Percentiles rank a stretch among this genome's conserved stretches.
Evolutionary conservation across 164 flowering plant genomes (phyloP).

Genomic region (Kingdonia uniflora): DNA sequence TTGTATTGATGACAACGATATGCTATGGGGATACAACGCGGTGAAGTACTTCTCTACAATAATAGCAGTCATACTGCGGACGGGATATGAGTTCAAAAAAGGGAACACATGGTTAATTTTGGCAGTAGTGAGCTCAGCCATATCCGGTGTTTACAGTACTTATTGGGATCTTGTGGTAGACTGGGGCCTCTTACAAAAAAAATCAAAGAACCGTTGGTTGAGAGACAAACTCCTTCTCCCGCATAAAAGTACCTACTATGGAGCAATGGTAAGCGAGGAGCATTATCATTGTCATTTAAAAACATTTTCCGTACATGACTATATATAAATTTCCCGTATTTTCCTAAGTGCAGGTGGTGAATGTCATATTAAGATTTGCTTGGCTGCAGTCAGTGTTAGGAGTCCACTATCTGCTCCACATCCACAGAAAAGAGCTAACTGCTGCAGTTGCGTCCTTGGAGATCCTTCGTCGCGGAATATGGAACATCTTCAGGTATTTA

Average conservation of each 20-base stretch:
- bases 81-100: slow-evolving; percentile 32
- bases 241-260: no score
- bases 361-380: slow-evolving; percentile 20
- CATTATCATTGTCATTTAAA: no score
- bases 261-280: no score
- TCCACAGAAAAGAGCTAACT: slow-evolving; percentile 26
- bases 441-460: slow-evolving; percentile 49
- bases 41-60: neutral
- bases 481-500: slow-evolving; percentile 77
- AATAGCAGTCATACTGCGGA: slow-evolving; percentile 5
- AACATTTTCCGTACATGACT: no score
- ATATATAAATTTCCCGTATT: no score
- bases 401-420: slow-evolving; percentile 15
- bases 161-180: slow-evolving; percentile 67
- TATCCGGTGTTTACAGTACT: slow-evolving; percentile 40
- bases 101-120: slow-evolving; percentile 33
- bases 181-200: slow-evolving; percentile 62
- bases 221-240: no score
- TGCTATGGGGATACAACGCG: slow-evolving; percentile 22
- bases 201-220: slow-evolving; percentile 45
- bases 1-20: slow-evolving; percentile 50
- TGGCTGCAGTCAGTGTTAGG: slow-evolving; percentile 37
- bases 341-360: slow-evolving; percentile 3
- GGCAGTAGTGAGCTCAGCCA: slow-evolving; percentile 40
- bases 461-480: slow-evolving; percentile 65